These are phyloP conservation scores for Agastache rugosa DNA, from an alignment of 257 asterid genomes.

Conservation along the genomic window DNA sequence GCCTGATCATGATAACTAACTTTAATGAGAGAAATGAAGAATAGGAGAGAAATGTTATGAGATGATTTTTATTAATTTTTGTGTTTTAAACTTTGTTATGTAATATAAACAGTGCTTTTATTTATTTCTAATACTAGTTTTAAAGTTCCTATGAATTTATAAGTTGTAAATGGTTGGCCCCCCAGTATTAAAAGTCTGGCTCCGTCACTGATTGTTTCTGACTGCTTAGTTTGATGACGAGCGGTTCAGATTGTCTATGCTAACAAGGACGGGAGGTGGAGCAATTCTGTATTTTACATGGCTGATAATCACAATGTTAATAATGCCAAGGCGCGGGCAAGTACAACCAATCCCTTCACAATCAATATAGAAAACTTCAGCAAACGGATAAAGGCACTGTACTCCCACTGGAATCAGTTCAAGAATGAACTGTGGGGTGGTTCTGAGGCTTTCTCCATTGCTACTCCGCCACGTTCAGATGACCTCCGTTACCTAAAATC, in stretches of 20 bases:
- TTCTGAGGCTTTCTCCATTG: conserved; percentile 52
- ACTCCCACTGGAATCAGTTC: conserved; percentile 56
- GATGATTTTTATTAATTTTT: no score
- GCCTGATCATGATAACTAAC: no score
- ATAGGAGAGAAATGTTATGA: no score
- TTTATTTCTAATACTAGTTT: no score
- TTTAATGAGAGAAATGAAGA: no score
- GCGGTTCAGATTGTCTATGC: conserved; percentile 3
- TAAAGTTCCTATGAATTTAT: no score
- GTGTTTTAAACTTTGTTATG: no score
- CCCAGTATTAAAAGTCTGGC: no score
- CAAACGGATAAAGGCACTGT: conserved; percentile 50
- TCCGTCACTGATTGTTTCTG: background rate
- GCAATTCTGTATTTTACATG: conserved; percentile 33
- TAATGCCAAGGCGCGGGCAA: conserved; percentile 47
- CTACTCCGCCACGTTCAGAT: conserved; percentile 64
- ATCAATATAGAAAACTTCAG: conserved; percentile 59
- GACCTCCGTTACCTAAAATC: conserved; percentile 62
- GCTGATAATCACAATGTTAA: conserved; percentile 51
- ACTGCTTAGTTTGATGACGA: conserved; percentile 15
- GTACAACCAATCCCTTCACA: conserved; percentile 43
- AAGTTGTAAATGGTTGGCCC: no score
- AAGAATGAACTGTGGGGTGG: conserved; percentile 59
- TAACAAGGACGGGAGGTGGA: conserved; percentile 10
- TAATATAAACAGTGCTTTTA: no score